Base-by-base conservation (phyloP, 2,329 filamentous ascomycete genomes). In the Neonectria coccinea region DNA sequence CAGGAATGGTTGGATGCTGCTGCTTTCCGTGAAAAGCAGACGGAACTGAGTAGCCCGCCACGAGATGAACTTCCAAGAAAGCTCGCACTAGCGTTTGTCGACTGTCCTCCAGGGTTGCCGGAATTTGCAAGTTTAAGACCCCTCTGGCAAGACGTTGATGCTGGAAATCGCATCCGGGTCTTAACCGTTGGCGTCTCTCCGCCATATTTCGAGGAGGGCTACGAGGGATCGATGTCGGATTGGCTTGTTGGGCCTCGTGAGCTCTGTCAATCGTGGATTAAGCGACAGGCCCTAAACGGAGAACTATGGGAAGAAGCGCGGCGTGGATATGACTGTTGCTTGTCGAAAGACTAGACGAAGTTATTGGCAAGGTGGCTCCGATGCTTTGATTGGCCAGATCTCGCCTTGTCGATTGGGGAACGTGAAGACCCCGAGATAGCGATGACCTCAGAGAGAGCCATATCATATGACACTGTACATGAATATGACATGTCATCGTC, bases 261-360 rank as follows among this genome's bases (percentile, higher is more conserved):
- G 2, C 9, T 52, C 9, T 57, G 53, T 1, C 55, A 66, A 27
- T 5, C 22, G n/a, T 72, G 66, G 64, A 20, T 69, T 10, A 63
- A 45, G 14, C 5, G 54, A 2, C 57, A 44, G 25, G 53, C 63
- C 11, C 36, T 70, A 16, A 4, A 11, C 1, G 63, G 59, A 14
- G 59, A 45, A 1, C 12, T 72, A 0, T 72, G 70, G 70, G 33
- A 42, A 9, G n/a, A 42, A 18, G 39, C 39, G 5, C 8, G 16
- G 16, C 39, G n/a, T 18, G 39, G 39, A 18, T 10, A 18, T 41
- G n/a, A 41, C n/a, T 41, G 16, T 18, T 18, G 39, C 14, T 36
- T 16, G 33, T 16, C 6, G 33, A 36, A 36, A 36, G 12, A 36
- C 6, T 36, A 36, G 12, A 10, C 9, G 29, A 29, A 29, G 33